These are phyloP conservation scores for Fusarium odoratissimum DNA, from an alignment of 2,329 filamentous ascomycete species.

Conservation along the genomic window DNA sequence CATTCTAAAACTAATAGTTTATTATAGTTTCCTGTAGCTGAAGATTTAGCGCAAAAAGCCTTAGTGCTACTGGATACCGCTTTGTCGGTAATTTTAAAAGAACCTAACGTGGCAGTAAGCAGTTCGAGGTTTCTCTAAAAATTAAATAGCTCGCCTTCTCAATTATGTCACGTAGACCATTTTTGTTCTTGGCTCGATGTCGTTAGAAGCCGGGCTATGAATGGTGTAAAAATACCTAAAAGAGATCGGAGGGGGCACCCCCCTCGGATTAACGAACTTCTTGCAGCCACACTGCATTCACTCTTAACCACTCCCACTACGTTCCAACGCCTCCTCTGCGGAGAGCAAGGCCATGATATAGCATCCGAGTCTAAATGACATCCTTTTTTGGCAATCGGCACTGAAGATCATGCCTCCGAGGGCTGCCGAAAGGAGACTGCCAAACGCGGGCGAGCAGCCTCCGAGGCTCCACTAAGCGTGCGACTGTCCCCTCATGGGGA, in stretches of 20 bases:
- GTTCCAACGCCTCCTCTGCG: too few species aligned
- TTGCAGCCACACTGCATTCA: too few species aligned
- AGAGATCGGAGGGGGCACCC: background rate
- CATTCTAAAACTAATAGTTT: background rate
- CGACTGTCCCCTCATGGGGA: background rate
- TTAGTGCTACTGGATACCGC: background rate
- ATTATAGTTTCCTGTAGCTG: background rate
- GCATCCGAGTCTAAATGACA: too few species aligned
- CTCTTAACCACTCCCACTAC: too few species aligned
- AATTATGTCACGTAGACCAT: background rate
- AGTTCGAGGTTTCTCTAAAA: background rate
- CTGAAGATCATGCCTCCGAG: too few species aligned
- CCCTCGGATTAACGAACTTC: too few species aligned
- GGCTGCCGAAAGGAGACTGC: background rate
- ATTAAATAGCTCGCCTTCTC: rapidly evolving
- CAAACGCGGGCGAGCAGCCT: background rate
- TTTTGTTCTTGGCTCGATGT: background rate
- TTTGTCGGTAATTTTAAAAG: background rate
- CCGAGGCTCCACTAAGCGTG: background rate
- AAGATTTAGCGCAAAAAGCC: background rate
- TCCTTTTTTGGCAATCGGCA: too few species aligned
- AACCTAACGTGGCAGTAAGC: rapidly evolving
- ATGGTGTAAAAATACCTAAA: background rate
- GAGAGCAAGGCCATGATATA: too few species aligned
- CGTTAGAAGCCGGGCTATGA: rapidly evolving